Percentiles rank a stretch among this genome's conserved stretches.
Conservation (phyloP, 2,329 filamentous ascomycete species). For the Aspergillus tanneri region DNA sequence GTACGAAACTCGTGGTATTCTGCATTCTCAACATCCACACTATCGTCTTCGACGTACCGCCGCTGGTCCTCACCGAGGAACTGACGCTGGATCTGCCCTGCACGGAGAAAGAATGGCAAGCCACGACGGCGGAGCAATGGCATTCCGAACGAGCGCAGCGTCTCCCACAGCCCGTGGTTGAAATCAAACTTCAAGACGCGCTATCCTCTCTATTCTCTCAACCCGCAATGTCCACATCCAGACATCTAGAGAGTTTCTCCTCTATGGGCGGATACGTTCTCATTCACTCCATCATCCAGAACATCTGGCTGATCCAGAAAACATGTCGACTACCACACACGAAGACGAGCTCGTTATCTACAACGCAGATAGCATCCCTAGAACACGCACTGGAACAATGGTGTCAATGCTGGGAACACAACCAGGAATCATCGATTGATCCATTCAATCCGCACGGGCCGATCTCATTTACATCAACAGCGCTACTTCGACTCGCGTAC, state of each 20-base stretch:
- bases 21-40: constrained; percentile 39
- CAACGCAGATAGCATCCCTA: constrained; percentile 25
- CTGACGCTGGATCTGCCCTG: constrained; percentile 33
- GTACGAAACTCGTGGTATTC: constrained; percentile 34
- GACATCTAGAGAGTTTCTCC: constrained; percentile 30
- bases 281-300: constrained; percentile 35
- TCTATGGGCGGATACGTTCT: constrained; percentile 35
- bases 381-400: constrained; percentile 36
- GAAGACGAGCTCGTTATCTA: constrained; percentile 22
- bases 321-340: constrained; percentile 28
- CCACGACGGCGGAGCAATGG: constrained; percentile 25
- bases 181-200: constrained; percentile 31
- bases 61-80: constrained; percentile 34
- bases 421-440: constrained; percentile 36
- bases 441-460: constrained; percentile 36
- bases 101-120: constrained; percentile 36
- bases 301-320: constrained; percentile 38
- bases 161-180: too few relatives aligned
- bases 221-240: constrained; percentile 6
- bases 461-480: constrained; percentile 35
- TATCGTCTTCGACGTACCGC: constrained; percentile 36
- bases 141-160: constrained; percentile 24
- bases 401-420: constrained; percentile 39
- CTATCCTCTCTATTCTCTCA: constrained; percentile 27
- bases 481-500: constrained; percentile 34